phyloP scores from a whole-genome alignment of 2,329 filamentous ascomycete genomes.

The Penicillium sp. region DNA sequence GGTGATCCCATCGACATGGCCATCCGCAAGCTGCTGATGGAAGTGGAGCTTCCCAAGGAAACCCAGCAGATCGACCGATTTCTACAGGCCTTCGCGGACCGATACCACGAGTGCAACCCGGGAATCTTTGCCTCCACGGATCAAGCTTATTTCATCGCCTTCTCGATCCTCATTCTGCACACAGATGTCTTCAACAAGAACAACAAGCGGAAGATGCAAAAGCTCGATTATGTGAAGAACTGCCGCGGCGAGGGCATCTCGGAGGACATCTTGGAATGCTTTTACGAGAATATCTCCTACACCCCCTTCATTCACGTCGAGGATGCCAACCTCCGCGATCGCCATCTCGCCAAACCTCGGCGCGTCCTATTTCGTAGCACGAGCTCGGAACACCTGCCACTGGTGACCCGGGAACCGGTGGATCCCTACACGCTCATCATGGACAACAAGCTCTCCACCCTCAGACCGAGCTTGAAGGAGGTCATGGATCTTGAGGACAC shows the following conservation, averaged over 20 bases:
- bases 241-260: constrained; percentile 87
- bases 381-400: constrained; percentile 58
- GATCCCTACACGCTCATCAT: constrained; percentile 94
- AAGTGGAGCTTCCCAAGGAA: constrained; percentile 91
- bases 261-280: constrained; percentile 87
- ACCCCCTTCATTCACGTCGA: constrained; percentile 98
- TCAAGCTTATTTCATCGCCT: constrained; percentile 97
- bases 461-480: constrained; percentile 84
- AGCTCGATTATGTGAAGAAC: constrained; percentile 90
- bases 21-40: constrained; percentile 90
- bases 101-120: constrained; percentile 97
- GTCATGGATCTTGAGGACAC: constrained; percentile 87
- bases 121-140: constrained; percentile 87
- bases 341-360: constrained; percentile 65
- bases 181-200: constrained; percentile 99
- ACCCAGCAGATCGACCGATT: constrained; percentile 97
- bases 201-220: constrained; percentile 99
- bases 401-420: constrained; percentile 71
- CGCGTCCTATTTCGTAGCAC: constrained; percentile 63
- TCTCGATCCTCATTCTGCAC: constrained; percentile 91
- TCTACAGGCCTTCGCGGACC: constrained; percentile 86
- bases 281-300: constrained; percentile 98
- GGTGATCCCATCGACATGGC: constrained; percentile 98
- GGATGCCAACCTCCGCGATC: constrained; percentile 69
- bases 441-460: constrained; percentile 74